Percentiles rank a stretch among this genome's conserved stretches.
phyloP scores from a whole-genome alignment of 2,329 filamentous ascomycete genomes.

The Pseudogymnoascus sp. region DNA sequence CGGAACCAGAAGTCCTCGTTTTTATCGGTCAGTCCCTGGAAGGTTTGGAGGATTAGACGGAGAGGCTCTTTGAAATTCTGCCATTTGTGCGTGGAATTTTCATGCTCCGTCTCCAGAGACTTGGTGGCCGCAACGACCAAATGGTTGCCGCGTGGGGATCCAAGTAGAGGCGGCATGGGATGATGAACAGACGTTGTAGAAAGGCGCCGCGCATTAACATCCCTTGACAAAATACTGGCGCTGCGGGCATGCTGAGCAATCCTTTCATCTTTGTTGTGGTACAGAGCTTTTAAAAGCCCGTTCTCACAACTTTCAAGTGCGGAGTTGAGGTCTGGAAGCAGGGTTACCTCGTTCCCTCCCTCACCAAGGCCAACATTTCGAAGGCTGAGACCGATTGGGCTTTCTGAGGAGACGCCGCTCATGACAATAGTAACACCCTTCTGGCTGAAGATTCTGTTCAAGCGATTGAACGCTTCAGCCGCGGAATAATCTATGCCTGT shows the following conservation, averaged over 20 bases:
- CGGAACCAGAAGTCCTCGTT: slow-evolving; percentile 96
- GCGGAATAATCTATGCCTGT: slow-evolving; percentile 93
- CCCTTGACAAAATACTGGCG: slow-evolving; percentile 15
- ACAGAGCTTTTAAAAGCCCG: slow-evolving; percentile 74
- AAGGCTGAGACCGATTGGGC: slow-evolving; percentile 67
- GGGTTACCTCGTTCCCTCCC: slow-evolving; percentile 62
- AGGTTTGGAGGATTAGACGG: slow-evolving; percentile 88
- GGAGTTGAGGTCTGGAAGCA: slow-evolving; percentile 86
- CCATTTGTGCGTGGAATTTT: slow-evolving; percentile 49
- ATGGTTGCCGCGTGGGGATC: slow-evolving; percentile 72
- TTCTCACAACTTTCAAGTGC: slow-evolving; percentile 94
- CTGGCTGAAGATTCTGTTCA: slow-evolving; percentile 72
- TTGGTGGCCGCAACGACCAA: slow-evolving; percentile 70
- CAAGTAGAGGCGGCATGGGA: slow-evolving; percentile 37
- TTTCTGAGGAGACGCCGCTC: slow-evolving; percentile 69
- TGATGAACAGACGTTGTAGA: slow-evolving; percentile 25
- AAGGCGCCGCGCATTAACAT: slow-evolving; percentile 41
- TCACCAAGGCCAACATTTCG: slow-evolving; percentile 75
- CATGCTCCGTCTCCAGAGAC: slow-evolving; percentile 56
- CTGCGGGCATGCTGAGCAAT: slow-evolving; percentile 23
- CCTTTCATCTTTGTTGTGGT: slow-evolving; percentile 57
- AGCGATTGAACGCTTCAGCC: slow-evolving; percentile 86
- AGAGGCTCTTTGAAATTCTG: slow-evolving; percentile 83
- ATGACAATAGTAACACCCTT: slow-evolving; percentile 74
- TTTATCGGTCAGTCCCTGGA: slow-evolving; percentile 74